Evolutionary conservation across 805 yeast species (phyloP), one percentile per base, ranked within the genome.

Genomic region (Wickerhamomyces sydowiorum): DNA sequence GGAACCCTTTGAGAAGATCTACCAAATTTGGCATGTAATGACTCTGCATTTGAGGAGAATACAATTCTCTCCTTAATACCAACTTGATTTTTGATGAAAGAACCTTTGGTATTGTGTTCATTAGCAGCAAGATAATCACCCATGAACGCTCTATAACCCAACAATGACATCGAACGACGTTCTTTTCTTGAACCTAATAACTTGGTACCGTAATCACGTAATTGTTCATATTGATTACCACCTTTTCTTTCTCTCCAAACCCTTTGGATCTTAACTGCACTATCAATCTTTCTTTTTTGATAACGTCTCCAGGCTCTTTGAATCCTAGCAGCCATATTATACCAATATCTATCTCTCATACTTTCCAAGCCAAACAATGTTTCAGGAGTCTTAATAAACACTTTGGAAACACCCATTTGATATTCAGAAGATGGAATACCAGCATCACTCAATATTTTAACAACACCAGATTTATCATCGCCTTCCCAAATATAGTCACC

Each of bases 281-380:
- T 89, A 54, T 87, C 96, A 43, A 82, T 84, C 66, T 90, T 82
- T 57, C 86, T 75, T 62, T 80, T 81, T 47, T 81, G 67, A 59
- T 83, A 86, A 54, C 86, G 73, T 69, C 99, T 77, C 86, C 97
- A 89, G 4, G 99, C 98, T 51, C 97, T 78, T 70, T 93, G 99
- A 53, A 93, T 91, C 54, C 95, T 79, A 4, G 96, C 90, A 5
- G 99, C 99, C 95, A 93, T 93, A 53, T 86, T 87, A 57, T 88
- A 91, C 98, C 99, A 93, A 61, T 89, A 93, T 67, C 82, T 85
- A 56, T 93, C 99, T 62, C 98, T 78, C 91, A 91, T 80, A 54
- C 87, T 91, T 65, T 93, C 99, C 44, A 93, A 69, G 0, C 96
- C 96, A 61, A 93, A 93, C 55, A 93, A 70, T 0, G 98, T 91